Evolutionary conservation across 2,329 filamentous ascomycete species (phyloP).

Genomic region (Eutypella sp.): DNA sequence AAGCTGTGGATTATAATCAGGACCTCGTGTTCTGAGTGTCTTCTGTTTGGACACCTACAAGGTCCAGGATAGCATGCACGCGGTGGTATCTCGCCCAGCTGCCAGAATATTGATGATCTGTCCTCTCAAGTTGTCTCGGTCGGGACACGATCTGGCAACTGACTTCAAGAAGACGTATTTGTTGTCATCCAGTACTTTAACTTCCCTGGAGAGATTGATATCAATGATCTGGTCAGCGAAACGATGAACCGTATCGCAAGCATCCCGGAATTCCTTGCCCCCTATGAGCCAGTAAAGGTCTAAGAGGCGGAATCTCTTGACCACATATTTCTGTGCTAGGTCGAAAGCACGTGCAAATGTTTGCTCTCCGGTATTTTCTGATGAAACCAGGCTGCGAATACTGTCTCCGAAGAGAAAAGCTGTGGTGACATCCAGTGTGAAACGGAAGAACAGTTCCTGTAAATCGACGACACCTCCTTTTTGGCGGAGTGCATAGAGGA

Average conservation of each 20-base stretch:
- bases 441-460: constrained; percentile 20
- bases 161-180: constrained; percentile 18
- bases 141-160: constrained; percentile 13
- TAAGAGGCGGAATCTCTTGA: constrained; percentile 14
- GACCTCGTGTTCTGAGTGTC: background rate
- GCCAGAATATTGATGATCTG: constrained; percentile 22
- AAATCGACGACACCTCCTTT: constrained; percentile 14
- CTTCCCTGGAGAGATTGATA: constrained; percentile 11
- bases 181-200: constrained; percentile 3
- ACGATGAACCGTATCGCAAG: constrained; percentile 14
- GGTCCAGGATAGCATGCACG: constrained; percentile 19
- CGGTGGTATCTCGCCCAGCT: constrained; percentile 22
- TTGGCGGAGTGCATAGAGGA: constrained; percentile 12
- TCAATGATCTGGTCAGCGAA: constrained; percentile 20
- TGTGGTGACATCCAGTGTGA: constrained; percentile 22
- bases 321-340: constrained; percentile 14
- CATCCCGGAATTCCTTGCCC: constrained; percentile 9
- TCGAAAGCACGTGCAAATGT: constrained; percentile 17
- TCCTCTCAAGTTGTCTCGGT: constrained; percentile 15
- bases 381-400: constrained; percentile 12
- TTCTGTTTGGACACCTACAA: constrained; percentile 12
- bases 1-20: constrained; percentile 10
- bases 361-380: constrained; percentile 6
- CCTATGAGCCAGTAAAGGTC: constrained; percentile 19
- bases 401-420: constrained; percentile 24